These are phyloP conservation scores for Cymbidium sinense DNA, from an alignment of 106 monocot species.

Conservation along the genomic window DNA sequence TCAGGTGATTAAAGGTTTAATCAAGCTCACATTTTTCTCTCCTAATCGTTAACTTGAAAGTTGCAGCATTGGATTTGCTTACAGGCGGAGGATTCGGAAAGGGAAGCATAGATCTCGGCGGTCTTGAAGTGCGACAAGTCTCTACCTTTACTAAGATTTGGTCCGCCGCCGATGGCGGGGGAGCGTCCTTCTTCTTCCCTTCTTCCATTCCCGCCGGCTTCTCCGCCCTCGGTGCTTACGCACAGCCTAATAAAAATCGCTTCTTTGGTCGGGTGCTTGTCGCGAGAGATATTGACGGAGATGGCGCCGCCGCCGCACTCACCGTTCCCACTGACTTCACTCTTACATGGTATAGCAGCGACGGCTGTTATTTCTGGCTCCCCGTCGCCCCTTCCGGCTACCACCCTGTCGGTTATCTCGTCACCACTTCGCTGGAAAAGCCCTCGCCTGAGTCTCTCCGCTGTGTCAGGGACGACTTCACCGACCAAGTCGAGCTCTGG, in stretches of 20 bases:
- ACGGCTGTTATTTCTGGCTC: constrained; percentile 70
- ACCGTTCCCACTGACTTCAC: constrained; percentile 44
- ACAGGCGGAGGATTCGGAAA: constrained; percentile 62
- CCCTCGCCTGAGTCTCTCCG: constrained; percentile 39
- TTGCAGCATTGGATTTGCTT: not conserved
- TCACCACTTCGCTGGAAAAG: constrained; percentile 56
- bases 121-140: constrained; percentile 49
- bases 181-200: constrained; percentile 62
- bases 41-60: too few species aligned
- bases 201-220: constrained; percentile 44
- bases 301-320: constrained; percentile 16
- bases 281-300: constrained; percentile 20
- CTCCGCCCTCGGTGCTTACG: constrained; percentile 51
- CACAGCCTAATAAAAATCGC: constrained; percentile 53
- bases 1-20: too few species aligned
- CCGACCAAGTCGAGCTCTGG: constrained; percentile 62
- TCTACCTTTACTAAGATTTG: constrained; percentile 63
- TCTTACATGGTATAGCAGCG: constrained; percentile 8
- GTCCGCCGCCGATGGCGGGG: constrained; percentile 39
- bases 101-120: constrained; percentile 67
- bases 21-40: too few species aligned
- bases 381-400: constrained; percentile 69
- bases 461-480: constrained; percentile 58
- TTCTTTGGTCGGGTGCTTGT: constrained; percentile 60
- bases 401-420: constrained; percentile 43